Evolutionary conservation across 306 rosid species (phyloP), one percentile per base, ranked within the genome.

Genomic region (Cucumis cinereus): DNA sequence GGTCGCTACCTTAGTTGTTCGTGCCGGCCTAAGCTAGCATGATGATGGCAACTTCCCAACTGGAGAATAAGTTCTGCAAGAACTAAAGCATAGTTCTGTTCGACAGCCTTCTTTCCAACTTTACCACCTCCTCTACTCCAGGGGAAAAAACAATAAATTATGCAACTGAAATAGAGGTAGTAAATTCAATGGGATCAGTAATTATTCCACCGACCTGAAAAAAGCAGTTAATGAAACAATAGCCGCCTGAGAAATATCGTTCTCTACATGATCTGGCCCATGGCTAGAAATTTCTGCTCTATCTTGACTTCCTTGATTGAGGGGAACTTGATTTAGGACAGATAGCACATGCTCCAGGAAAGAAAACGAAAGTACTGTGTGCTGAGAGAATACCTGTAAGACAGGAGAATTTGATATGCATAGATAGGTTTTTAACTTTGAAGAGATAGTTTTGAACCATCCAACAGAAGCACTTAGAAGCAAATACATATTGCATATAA

Each of bases 91-190:
- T 94, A 94, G 78, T 86, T 90, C 79, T 86, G 93, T 80, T 94
- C 93, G 75, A 91, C 97, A 56, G 97, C 91, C 83, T 84, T 89
- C 86, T 94, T 94, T 74, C 98, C 98, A 68, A 94, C 86, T 85
- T 88, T 94, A 20, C 98, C 98, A 50, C 98, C 97, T 75, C 98
- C 97, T 83, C 98, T 94, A 87, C 89, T 87, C 85, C 74, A 82
- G 83, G 56, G 57, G 56, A 41, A 74, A 15, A 72, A 52, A 59
- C 52, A 22, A 62, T 7, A 86, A 75, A 75, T 58, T 68, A 35
- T 55, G 59, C 30, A 77, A 77, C 80, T 66, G 71, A 54, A 78
- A 41, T 60, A 30, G 57, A 57, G 70, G 77, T 70, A 66, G 77
- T 64, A 66, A 78, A 77, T 56, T 72, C 23, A 61, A 79, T 45